Evolutionary conservation across 352 stramenopile genomes (phyloP).

Genomic region (Phytophthora litchii): DNA sequence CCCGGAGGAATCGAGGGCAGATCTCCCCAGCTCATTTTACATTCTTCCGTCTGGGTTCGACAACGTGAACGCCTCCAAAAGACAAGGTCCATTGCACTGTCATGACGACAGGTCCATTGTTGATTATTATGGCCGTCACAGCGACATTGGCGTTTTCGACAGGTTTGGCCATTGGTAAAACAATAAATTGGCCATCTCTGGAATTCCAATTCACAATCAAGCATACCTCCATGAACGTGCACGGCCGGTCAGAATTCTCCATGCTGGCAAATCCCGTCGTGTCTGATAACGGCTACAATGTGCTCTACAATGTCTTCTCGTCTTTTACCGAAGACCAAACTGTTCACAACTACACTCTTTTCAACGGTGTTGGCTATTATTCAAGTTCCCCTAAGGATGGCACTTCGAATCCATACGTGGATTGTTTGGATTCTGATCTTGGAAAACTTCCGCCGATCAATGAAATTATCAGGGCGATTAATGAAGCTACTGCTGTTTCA

Average conservation of each 20-base stretch:
- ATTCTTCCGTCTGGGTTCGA: too few relatives aligned
- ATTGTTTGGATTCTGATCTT: constrained; percentile 17
- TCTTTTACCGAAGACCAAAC: constrained; percentile 24
- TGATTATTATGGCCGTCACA: neutral
- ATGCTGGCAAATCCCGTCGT: constrained; percentile 36
- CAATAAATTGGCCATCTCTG: constrained; percentile 26
- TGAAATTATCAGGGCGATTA: constrained; percentile 13
- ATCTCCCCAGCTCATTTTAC: too few relatives aligned
- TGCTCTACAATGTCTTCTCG: constrained; percentile 35
- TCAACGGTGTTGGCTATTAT: constrained; percentile 28
- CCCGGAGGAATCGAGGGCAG: too few relatives aligned
- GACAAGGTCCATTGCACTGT: too few relatives aligned
- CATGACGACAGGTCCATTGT: too few relatives aligned
- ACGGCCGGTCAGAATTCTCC: constrained; percentile 27
- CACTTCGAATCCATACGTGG: constrained; percentile 7
- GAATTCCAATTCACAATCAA: constrained; percentile 38
- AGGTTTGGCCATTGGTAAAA: neutral
- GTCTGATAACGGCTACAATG: neutral
- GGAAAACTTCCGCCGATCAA: constrained; percentile 15
- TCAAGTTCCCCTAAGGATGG: constrained; percentile 6
- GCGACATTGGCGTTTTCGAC: neutral
- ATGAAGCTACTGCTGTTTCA: neutral
- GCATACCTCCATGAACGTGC: constrained; percentile 32
- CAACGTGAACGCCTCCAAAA: too few relatives aligned
- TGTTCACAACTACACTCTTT: constrained; percentile 30